phyloP scores from a whole-genome alignment of 2,329 filamentous ascomycete species.

The Botrytis medusae region DNA sequence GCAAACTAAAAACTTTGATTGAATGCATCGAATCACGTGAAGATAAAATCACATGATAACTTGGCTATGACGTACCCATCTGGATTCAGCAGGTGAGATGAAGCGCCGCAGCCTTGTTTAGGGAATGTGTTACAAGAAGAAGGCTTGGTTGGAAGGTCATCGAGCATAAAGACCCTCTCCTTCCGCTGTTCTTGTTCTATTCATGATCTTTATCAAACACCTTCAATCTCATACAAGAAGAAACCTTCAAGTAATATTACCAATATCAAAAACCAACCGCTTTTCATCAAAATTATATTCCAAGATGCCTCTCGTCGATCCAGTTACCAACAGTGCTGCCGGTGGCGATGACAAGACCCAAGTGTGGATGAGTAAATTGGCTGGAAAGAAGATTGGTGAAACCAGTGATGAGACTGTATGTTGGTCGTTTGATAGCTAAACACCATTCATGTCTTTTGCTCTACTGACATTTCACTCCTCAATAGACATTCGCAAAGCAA shows the following conservation, averaged over 20 bases:
- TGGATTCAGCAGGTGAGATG: slow-evolving; percentile 15
- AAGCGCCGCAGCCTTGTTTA: not conserved
- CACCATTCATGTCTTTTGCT: not conserved
- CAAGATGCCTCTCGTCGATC: slow-evolving; percentile 66
- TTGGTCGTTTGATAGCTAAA: not conserved
- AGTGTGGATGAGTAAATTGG: slow-evolving; percentile 61
- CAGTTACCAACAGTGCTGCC: slow-evolving; percentile 50
- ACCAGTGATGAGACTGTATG: slow-evolving; percentile 54
- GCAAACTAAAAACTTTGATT: not conserved
- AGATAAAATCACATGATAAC: not conserved
- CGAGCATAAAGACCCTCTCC: not conserved
- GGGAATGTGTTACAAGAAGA: slow-evolving; percentile 1
- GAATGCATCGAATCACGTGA: not conserved
- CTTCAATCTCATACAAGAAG: slow-evolving; percentile 4
- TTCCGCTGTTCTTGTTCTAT: not conserved
- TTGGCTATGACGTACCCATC: slow-evolving; percentile 10
- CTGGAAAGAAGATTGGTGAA: slow-evolving; percentile 62
- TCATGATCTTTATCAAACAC: slow-evolving; percentile 15
- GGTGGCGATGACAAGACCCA: slow-evolving; percentile 45
- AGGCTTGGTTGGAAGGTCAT: not conserved
- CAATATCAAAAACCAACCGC: slow-evolving; percentile 14
- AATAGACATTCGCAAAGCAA: slow-evolving; percentile 58
- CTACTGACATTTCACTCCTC: slow-evolving; percentile 5
- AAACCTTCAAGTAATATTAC: not conserved
- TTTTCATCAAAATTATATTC: slow-evolving; percentile 25